A percentile compares a stretch with the other conserved stretches of the same genome.
Evolutionary conservation across 208 protist species (phyloP).

Genomic region (Zelonia costaricensis): DNA sequence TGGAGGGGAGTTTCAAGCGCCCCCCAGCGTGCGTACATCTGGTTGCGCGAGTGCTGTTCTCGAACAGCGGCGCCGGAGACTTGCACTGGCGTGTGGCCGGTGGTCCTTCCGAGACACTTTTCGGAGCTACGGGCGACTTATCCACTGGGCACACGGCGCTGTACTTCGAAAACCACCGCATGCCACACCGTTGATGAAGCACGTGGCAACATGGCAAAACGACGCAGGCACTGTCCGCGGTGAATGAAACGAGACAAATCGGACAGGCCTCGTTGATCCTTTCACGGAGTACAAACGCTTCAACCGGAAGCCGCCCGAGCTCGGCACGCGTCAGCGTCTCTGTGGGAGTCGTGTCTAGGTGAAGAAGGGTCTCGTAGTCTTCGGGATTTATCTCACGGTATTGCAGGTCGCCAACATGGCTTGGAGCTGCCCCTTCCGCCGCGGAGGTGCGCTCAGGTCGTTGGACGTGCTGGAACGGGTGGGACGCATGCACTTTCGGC

Average conservation of each 20-base stretch:
- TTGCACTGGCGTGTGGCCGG: neutral
- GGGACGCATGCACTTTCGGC: constrained; percentile 36
- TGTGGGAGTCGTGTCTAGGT: no score
- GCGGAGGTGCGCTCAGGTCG: no score
- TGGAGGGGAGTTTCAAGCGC: no score
- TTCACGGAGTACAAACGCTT: neutral
- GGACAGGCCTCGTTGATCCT: constrained; percentile 39
- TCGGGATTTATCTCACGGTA: constrained; percentile 79
- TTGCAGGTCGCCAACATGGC: constrained; percentile 41
- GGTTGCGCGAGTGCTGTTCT: no score
- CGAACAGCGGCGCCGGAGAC: no score
- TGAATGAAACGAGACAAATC: constrained; percentile 65
- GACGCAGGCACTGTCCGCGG: constrained; percentile 34
- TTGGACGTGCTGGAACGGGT: constrained; percentile 35
- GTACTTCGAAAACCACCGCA: constrained; percentile 67
- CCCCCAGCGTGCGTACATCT: no score
- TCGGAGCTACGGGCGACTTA: constrained; percentile 5
- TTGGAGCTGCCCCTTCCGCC: neutral
- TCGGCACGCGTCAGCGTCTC: constrained; percentile 30
- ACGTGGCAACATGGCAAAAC: constrained; percentile 71
- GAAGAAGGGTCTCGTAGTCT: constrained; percentile 74
- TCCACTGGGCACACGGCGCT: constrained; percentile 72
- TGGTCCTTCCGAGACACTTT: neutral
- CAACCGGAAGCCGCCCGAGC: constrained; percentile 24
- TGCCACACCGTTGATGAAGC: constrained; percentile 65